Evolutionary conservation across 768 basidiomycete genomes (phyloP).

Genomic region (Mycena pura): DNA sequence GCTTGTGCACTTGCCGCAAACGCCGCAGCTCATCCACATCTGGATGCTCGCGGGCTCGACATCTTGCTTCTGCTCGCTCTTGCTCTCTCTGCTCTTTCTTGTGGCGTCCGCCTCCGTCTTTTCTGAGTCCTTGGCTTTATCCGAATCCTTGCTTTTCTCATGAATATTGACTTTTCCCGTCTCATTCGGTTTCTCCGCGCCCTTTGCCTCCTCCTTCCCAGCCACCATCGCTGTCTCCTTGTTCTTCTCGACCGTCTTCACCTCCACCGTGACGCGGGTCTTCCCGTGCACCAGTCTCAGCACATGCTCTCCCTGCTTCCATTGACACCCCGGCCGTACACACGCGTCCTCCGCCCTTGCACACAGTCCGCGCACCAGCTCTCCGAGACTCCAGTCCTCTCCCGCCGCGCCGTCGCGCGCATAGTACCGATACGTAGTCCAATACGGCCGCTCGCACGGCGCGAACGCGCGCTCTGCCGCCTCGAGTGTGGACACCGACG

Average conservation of each 20-base stretch:
- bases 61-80: not conserved
- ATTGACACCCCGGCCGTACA: constrained; percentile 23
- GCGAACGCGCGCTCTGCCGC: constrained; percentile 21
- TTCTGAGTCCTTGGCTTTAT: not conserved
- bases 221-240: not conserved
- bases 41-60: constrained; percentile 31
- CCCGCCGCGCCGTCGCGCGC: constrained; percentile 33
- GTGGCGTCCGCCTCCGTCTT: not conserved
- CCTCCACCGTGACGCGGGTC: constrained; percentile 34
- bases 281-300: constrained; percentile 43
- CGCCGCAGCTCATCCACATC: constrained; percentile 58
- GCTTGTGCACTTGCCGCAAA: constrained; percentile 49
- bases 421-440: constrained; percentile 60
- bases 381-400: constrained; percentile 50
- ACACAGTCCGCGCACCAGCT: constrained; percentile 43
- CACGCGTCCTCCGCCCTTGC: constrained; percentile 3
- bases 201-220: constrained; percentile 3
- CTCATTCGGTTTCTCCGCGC: not conserved
- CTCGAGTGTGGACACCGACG: constrained; percentile 19
- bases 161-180: too few relatives aligned
- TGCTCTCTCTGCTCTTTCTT: too few relatives aligned
- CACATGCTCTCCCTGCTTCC: constrained; percentile 40
- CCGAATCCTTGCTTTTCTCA: not conserved
- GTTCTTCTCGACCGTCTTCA: not conserved
- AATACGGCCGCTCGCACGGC: constrained; percentile 54